Conservation (phyloP, 495 filamentous ascomycete genomes). For the Tuber aestivum region DNA sequence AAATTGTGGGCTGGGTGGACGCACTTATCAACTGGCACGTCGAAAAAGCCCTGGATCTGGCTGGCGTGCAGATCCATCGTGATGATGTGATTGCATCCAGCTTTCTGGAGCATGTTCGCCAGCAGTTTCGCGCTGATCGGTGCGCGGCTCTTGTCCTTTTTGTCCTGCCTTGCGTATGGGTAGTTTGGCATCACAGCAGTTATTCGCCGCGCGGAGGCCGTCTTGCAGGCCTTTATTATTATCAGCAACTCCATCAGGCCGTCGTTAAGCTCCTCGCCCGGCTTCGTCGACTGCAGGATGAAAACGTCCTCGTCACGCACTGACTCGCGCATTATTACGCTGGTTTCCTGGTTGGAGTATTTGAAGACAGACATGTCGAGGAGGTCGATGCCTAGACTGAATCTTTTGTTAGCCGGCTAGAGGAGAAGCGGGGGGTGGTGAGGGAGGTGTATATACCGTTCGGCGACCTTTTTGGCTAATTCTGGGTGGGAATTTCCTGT, state of each 20-base stretch:
- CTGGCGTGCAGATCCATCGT: constrained; percentile 59
- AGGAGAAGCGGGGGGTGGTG: background rate
- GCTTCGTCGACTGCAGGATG: constrained; percentile 90
- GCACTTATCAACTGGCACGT: constrained; percentile 51
- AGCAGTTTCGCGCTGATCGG: constrained; percentile 44
- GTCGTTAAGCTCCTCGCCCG: constrained; percentile 97
- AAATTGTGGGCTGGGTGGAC: background rate
- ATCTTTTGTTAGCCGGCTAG: constrained; percentile 20
- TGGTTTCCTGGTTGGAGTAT: constrained; percentile 97
- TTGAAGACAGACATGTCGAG: constrained; percentile 93
- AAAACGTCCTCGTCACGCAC: constrained; percentile 98
- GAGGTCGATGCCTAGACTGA: constrained; percentile 81
- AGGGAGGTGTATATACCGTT: constrained; percentile 56
- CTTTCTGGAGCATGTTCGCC: constrained; percentile 44
- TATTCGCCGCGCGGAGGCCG: constrained; percentile 82
- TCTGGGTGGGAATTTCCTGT: constrained; percentile 94
- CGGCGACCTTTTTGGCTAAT: constrained; percentile 82
- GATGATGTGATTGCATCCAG: constrained; percentile 54
- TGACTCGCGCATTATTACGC: constrained; percentile 92
- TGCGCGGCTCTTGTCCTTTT: constrained; percentile 73
- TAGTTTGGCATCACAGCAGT: constrained; percentile 93
- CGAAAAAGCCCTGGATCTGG: constrained; percentile 51
- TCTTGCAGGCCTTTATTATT: constrained; percentile 98
- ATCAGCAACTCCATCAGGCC: constrained; percentile 97
- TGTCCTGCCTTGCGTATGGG: constrained; percentile 94